Base-by-base conservation (phyloP, 768 basidiomycete species). In the Chalciporus pseudorubinellus region DNA sequence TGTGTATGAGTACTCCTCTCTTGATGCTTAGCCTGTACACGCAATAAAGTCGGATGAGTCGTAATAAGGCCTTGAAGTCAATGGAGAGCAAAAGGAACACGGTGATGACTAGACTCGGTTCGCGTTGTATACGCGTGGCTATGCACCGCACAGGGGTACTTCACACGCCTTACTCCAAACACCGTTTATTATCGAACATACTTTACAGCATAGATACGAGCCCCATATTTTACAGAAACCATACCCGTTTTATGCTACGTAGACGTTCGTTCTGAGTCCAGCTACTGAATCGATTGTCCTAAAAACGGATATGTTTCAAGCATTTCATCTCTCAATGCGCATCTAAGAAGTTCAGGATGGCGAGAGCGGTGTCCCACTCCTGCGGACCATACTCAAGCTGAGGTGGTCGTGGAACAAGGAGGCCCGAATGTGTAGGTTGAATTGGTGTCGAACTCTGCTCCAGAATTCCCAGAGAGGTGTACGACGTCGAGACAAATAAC, bases 401-500 rank as follows among this genome's bases (percentile, higher is more conserved):
- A 26, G 53, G 36, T 18, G 28, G 31, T 3, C 12, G 50, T 43
- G 61, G 29, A 19, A 43, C 51, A 21, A 42, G 36, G 12, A 22
- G 18, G 5, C 52, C 63, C 5, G 58, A 36, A 36, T 63, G 53
- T 45, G 46, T 46, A 1, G 55, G 44, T 39, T 64, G 57, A 24
- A 43, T 38, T n/a, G 63, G 53, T 1, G 56, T 61, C 21, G 65
- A 53, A 22, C 64, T 72, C 57, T 82, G 79, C 59, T 82, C 80
- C 46, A 82, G 70, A 28, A 77, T 65, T 26, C 69, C 70, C 68
- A 83, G 70, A 7, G 76, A 70, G 9, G 77, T 74, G 43, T 76
- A 80, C 4, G 63, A 68, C 3, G 80, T 78, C 11, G 79, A 80
- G 4, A 83, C 72, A 59, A 83, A 83, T 6, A 84, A 59, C 53